Conservation (phyloP, 1,139 yeast genomes). For the Candida neerlandica region DNA sequence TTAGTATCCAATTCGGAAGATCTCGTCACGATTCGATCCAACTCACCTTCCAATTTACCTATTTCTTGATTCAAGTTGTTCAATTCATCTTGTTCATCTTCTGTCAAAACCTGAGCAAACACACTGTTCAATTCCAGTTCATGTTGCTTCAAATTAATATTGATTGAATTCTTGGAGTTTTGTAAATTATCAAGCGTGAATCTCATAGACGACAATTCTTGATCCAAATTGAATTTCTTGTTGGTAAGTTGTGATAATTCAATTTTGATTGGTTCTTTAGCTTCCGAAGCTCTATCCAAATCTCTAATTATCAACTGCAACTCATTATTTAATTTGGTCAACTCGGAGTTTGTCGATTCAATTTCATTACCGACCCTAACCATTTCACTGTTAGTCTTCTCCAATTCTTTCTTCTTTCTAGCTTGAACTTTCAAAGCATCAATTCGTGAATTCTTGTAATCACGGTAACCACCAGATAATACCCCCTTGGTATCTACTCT, state of each 20-base stretch:
- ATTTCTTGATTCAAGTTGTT: constrained; percentile 40
- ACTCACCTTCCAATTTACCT: constrained; percentile 39
- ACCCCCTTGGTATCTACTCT: constrained; percentile 83
- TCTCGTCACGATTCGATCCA: constrained; percentile 45
- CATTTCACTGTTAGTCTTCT: constrained; percentile 33
- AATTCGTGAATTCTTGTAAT: constrained; percentile 64
- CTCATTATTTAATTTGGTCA: constrained; percentile 40
- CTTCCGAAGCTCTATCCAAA: constrained; percentile 33
- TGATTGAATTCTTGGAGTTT: constrained; percentile 28
- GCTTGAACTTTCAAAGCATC: constrained; percentile 65
- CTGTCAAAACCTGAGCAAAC: constrained; percentile 56
- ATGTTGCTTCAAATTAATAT: constrained; percentile 39
- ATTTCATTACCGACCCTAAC: constrained; percentile 24
- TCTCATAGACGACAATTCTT: constrained; percentile 36
- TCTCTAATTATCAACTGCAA: constrained; percentile 47
- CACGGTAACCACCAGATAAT: constrained; percentile 87
- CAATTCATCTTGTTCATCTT: constrained; percentile 41
- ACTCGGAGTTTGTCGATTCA: constrained; percentile 27
- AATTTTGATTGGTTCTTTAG: constrained; percentile 48
- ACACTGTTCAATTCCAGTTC: constrained; percentile 54
- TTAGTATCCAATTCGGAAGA: constrained; percentile 54
- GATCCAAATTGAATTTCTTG: constrained; percentile 44
- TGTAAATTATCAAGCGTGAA: constrained; percentile 25
- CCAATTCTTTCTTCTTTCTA: constrained; percentile 52
- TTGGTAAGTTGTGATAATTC: constrained; percentile 44